phyloP scores from a whole-genome alignment of 169 alveolate species.

The Perkinsus olseni region DNA sequence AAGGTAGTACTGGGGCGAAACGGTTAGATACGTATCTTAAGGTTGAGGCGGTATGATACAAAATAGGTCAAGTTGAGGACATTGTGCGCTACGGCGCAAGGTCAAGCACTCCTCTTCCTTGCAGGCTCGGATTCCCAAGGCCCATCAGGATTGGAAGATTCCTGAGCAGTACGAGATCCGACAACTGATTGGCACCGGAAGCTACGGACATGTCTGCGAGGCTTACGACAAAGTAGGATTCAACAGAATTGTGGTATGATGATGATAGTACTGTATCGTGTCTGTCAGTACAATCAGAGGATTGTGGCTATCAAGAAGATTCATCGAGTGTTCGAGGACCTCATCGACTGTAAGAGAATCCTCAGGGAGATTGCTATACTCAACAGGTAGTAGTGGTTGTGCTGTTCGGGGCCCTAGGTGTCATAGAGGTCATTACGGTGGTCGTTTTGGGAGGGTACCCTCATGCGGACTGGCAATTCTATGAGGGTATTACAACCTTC shows the following conservation, averaged over 20 bases:
- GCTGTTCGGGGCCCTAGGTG: background rate
- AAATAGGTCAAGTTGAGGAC: background rate
- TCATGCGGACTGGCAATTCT: too few relatives aligned
- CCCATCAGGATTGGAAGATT: conserved; percentile 35
- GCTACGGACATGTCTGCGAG: conserved; percentile 63
- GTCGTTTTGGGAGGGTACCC: too few relatives aligned
- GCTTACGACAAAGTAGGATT: conserved; percentile 40
- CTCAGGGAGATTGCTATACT: conserved; percentile 88
- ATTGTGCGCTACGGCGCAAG: background rate
- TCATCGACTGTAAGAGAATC: conserved; percentile 90
- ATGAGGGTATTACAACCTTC: too few relatives aligned
- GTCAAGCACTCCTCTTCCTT: too few relatives aligned
- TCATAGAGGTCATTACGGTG: too few relatives aligned
- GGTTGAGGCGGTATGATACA: background rate
- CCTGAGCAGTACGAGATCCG: conserved; percentile 73
- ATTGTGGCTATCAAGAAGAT: conserved; percentile 90
- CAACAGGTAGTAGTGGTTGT: conserved; percentile 26
- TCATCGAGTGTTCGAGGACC: conserved; percentile 88
- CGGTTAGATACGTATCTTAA: too few relatives aligned
- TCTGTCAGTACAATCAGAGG: conserved; percentile 37
- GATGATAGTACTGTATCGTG: background rate
- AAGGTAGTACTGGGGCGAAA: background rate
- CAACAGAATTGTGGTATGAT: background rate
- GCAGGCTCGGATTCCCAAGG: conserved; percentile 28
- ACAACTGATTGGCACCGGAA: conserved; percentile 81